Percentiles rank a stretch among this genome's conserved stretches.
Conservation (phyloP, 2,329 filamentous ascomycete genomes). For the Aspergillus novofumigatus region DNA sequence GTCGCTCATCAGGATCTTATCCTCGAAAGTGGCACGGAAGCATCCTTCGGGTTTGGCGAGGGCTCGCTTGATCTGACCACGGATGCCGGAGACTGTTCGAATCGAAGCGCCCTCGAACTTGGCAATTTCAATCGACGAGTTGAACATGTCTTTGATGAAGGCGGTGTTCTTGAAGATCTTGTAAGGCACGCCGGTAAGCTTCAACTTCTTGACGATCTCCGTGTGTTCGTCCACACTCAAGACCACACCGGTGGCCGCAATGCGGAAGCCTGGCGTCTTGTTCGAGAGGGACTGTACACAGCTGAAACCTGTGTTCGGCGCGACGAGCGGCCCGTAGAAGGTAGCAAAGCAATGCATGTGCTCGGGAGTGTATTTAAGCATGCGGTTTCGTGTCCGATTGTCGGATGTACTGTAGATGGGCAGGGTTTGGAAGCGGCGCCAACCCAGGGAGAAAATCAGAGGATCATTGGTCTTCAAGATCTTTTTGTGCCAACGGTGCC, state of each 20-base stretch:
- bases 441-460: slow-evolving; percentile 92
- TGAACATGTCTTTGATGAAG: slow-evolving; percentile 99
- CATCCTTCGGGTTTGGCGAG: slow-evolving; percentile 89
- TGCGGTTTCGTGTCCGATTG: slow-evolving; percentile 86
- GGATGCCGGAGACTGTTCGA: slow-evolving; percentile 90
- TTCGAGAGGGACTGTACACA: slow-evolving; percentile 86
- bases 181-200: slow-evolving; percentile 87
- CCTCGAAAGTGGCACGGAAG: slow-evolving; percentile 96
- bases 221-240: slow-evolving; percentile 91
- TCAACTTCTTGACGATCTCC: slow-evolving; percentile 99
- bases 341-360: slow-evolving; percentile 99
- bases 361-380: slow-evolving; percentile 98
- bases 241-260: slow-evolving; percentile 90
- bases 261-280: slow-evolving; percentile 82
- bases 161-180: slow-evolving; percentile 99
- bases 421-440: slow-evolving; percentile 88
- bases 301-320: slow-evolving; percentile 92
- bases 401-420: slow-evolving; percentile 95
- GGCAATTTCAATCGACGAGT: slow-evolving; percentile 83
- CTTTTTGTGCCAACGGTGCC: slow-evolving; percentile 98
- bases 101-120: slow-evolving; percentile 97
- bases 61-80: slow-evolving; percentile 95
- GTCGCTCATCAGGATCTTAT: slow-evolving; percentile 95
- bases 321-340: slow-evolving; percentile 90
- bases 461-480: slow-evolving; percentile 98